Evolutionary conservation across 164 flowering plant genomes (phyloP).

Genomic region (Dillenia turbinata): DNA sequence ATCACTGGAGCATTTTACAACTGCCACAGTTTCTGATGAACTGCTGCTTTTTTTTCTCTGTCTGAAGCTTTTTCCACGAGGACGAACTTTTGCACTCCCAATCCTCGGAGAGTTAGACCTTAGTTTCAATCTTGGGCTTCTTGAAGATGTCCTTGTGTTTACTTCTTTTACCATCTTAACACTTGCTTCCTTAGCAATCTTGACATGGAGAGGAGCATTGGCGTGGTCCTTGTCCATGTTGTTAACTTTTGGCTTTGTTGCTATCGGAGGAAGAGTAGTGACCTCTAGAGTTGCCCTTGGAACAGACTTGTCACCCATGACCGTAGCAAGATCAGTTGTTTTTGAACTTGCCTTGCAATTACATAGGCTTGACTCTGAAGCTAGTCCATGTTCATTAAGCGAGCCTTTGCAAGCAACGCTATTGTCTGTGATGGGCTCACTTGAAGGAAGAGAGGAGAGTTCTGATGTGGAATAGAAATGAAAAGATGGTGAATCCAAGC

Average conservation of each 20-base stretch:
- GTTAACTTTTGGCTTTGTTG: slow-evolving; percentile 37
- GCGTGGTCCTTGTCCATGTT: slow-evolving; percentile 10
- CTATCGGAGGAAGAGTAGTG: slow-evolving; percentile 39
- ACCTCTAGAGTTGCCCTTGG: slow-evolving; percentile 22
- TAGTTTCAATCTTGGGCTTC: slow-evolving; percentile 35
- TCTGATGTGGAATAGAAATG: too few species aligned
- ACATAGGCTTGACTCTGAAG: slow-evolving; percentile 26
- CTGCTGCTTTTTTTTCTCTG: too few species aligned
- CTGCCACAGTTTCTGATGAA: too few species aligned
- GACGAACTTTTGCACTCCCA: slow-evolving; percentile 21
- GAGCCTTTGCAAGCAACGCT: neutral
- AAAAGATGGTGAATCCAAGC: too few species aligned
- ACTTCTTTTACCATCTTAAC: slow-evolving; percentile 18
- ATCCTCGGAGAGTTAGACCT: slow-evolving; percentile 28
- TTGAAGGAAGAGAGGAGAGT: neutral
- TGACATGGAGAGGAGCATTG: slow-evolving; percentile 16
- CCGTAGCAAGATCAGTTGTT: slow-evolving; percentile 45
- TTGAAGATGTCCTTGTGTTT: slow-evolving; percentile 6
- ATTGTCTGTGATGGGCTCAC: neutral
- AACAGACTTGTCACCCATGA: slow-evolving; percentile 20
- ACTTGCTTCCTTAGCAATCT: slow-evolving; percentile 21
- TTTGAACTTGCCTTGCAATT: slow-evolving; percentile 32
- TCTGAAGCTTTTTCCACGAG: neutral
- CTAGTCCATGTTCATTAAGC: neutral
- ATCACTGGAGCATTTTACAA: slow-evolving; percentile 9